Conservation (phyloP, 768 basidiomycete genomes). For the Russula griseocarnosa region DNA sequence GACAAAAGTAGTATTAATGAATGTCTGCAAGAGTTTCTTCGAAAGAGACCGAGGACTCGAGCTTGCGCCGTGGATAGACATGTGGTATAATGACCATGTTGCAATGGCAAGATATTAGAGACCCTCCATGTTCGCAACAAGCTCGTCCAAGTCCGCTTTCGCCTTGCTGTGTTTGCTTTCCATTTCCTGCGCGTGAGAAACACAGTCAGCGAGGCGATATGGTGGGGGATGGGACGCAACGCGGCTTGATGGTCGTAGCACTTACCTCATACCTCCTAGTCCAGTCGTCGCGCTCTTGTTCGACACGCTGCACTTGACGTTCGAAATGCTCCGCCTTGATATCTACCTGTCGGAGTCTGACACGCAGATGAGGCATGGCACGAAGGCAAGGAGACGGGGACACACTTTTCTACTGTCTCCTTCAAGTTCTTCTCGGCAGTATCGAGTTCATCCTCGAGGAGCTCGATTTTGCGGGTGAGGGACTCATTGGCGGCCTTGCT, state of each 20-base stretch:
- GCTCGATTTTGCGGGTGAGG: slow-evolving; percentile 76
- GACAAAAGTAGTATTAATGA: slow-evolving; percentile 1
- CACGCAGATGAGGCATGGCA: slow-evolving; percentile 9
- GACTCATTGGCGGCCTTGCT: slow-evolving; percentile 70
- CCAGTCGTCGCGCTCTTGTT: slow-evolving; percentile 89
- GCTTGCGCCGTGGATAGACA: background rate
- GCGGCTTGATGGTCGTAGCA: slow-evolving; percentile 9
- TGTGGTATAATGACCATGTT: background rate
- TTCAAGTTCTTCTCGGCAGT: slow-evolving; percentile 93
- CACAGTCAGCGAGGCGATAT: slow-evolving; percentile 18
- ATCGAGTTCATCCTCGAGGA: slow-evolving; percentile 95
- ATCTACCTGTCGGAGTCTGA: slow-evolving; percentile 90
- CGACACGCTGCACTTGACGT: slow-evolving; percentile 77
- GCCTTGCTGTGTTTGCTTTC: slow-evolving; percentile 64
- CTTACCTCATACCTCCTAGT: slow-evolving; percentile 93
- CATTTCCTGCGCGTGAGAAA: slow-evolving; percentile 51
- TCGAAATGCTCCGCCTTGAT: slow-evolving; percentile 99
- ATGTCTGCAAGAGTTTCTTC: background rate
- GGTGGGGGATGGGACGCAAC: background rate
- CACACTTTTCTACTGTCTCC: slow-evolving; percentile 95
- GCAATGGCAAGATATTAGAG: slow-evolving; percentile 9
- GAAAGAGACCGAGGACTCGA: background rate
- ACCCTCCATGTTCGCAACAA: slow-evolving; percentile 69
- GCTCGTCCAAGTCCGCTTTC: slow-evolving; percentile 80
- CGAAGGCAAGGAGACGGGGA: slow-evolving; percentile 26